A percentile compares a stretch with the other conserved stretches of the same genome.
Evolutionary conservation across 176 grass and related monocot genomes (phyloP).

Genomic region (Triticum dicoccoides): DNA sequence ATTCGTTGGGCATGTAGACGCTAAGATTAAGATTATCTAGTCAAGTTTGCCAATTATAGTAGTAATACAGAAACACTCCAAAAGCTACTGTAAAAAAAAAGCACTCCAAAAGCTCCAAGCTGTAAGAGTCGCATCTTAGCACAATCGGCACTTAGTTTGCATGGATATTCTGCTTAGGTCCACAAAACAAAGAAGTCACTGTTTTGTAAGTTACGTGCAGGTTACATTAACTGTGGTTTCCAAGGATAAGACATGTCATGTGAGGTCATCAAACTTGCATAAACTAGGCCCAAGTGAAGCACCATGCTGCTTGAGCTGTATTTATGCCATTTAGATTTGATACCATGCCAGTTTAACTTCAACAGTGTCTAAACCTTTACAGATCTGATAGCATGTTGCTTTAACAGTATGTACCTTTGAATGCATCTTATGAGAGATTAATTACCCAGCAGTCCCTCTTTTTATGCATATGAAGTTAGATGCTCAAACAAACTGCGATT

Average conservation of each 20-base stretch:
- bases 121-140: background rate
- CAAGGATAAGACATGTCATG: no score
- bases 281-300: background rate
- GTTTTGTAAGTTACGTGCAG: background rate
- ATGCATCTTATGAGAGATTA: constrained; percentile 25
- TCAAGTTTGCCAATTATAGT: background rate
- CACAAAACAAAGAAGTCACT: background rate
- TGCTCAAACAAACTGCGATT: constrained; percentile 24
- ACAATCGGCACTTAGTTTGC: background rate
- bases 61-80: background rate
- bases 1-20: constrained; percentile 18
- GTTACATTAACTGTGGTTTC: background rate
- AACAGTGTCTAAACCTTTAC: constrained; percentile 3
- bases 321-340: constrained; percentile 32
- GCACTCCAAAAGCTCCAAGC: background rate
- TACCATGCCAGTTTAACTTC: constrained; percentile 7
- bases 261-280: constrained; percentile 4
- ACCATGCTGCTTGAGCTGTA: constrained; percentile 34
- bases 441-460: constrained; percentile 1
- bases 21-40: background rate
- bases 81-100: background rate
- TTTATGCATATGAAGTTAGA: constrained; percentile 22
- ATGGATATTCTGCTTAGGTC: background rate
- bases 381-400: constrained; percentile 28
- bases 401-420: constrained; percentile 28